A percentile compares a stretch with the other conserved stretches of the same genome.
Evolutionary conservation across 129 eudicot genomes (phyloP).

Genomic region (Lactuca saligna): DNA sequence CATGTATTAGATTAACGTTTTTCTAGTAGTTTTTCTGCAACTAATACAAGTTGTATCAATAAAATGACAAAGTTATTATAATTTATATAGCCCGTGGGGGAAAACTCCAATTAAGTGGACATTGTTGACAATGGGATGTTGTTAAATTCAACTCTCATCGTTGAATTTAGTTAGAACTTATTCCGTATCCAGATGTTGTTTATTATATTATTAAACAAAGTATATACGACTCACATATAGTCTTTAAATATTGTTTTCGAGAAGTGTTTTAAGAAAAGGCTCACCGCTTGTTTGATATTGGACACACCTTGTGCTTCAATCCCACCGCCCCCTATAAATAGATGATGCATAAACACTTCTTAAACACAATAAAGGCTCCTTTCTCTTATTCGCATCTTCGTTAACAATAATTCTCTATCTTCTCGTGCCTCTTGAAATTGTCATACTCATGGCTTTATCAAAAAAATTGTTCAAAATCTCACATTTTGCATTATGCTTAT

Average conservation of each 20-base stretch:
- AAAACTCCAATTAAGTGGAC: background rate
- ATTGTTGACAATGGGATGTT: slow-evolving; percentile 1
- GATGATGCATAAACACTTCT: slow-evolving; percentile 14
- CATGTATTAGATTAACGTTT: too few species aligned
- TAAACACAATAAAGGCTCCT: background rate
- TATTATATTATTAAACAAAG: background rate
- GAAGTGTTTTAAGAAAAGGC: background rate
- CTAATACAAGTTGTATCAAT: background rate
- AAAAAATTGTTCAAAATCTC: background rate
- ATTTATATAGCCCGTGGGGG: background rate
- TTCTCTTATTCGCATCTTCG: background rate
- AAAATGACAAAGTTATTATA: background rate
- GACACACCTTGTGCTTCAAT: background rate
- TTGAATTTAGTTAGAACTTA: background rate
- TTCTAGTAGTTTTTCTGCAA: too few species aligned
- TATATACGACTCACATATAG: background rate
- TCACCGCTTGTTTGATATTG: background rate
- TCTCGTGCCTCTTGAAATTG: background rate
- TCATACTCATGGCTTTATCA: slow-evolving; percentile 27
- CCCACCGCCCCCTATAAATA: slow-evolving; percentile 9
- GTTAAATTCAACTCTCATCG: background rate
- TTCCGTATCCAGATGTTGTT: background rate
- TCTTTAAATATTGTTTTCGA: background rate
- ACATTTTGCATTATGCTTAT: slow-evolving; percentile 13
- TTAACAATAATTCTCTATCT: background rate